Evolutionary conservation across 192 early-diverging fungal genomes (phyloP).

Genomic region (Rhizophagus sp.): DNA sequence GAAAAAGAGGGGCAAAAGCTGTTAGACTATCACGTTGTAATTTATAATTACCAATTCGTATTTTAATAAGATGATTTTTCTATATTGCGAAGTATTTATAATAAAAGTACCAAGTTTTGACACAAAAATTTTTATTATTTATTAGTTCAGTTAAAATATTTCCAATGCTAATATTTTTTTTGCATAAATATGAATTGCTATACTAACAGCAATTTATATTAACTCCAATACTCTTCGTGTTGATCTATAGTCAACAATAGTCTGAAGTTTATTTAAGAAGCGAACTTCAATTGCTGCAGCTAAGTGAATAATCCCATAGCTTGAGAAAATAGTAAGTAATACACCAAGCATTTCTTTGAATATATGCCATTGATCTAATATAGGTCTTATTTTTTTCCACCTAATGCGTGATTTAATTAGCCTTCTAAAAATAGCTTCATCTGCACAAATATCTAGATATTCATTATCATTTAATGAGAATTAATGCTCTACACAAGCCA

Average conservation of each 20-base stretch:
- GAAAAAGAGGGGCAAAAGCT: conserved; percentile 3
- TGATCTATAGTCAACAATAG: not conserved
- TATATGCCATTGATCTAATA: not conserved
- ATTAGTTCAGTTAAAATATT: not conserved
- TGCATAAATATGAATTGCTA: not conserved
- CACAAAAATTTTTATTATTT: not conserved
- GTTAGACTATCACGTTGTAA: not conserved
- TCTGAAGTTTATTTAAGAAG: not conserved
- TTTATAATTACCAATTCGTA: not conserved
- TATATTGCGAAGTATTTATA: not conserved
- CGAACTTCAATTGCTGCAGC: not conserved
- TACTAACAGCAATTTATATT: not conserved
- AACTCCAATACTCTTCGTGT: not conserved
- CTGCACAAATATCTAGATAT: not conserved
- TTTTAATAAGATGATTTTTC: not conserved
- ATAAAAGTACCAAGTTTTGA: conserved; percentile 14
- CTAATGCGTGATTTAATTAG: not conserved
- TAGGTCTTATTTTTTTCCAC: not conserved
- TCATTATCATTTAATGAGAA: not conserved
- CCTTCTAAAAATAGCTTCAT: not conserved
- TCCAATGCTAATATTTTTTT: not conserved
- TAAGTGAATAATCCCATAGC: not conserved
- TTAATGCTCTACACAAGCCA: no score
- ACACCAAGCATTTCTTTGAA: not conserved
- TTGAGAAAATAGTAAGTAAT: not conserved